Evolutionary conservation across 768 basidiomycete species (phyloP).

Genomic region (Strobilomyces dryophilus): DNA sequence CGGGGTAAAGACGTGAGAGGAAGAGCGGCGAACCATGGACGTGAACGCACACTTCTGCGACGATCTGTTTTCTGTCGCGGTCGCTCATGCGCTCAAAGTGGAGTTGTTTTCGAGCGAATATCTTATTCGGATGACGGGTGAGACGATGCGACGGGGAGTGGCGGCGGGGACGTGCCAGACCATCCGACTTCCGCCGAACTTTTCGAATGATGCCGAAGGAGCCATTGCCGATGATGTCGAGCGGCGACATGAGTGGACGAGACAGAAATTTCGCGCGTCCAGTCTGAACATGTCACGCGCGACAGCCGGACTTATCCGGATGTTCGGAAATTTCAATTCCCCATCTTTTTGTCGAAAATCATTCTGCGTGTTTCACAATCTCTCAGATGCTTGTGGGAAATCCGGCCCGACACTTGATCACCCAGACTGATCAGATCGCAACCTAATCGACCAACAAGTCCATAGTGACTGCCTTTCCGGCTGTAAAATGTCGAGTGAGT

Average conservation of each 20-base stretch:
- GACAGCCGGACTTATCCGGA: too few species aligned
- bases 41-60: slow-evolving; percentile 87
- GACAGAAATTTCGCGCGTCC: slow-evolving; percentile 18
- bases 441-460: too few species aligned
- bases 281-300: slow-evolving; percentile 25
- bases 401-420: too few species aligned
- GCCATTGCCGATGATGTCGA: slow-evolving; percentile 94
- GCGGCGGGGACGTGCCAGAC: slow-evolving; percentile 52
- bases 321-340: too few species aligned
- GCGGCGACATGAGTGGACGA: slow-evolving; percentile 42
- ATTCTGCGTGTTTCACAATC: too few species aligned
- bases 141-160: slow-evolving; percentile 2
- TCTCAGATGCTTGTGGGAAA: too few species aligned
- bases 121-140: slow-evolving; percentile 34
- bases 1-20: background rate
- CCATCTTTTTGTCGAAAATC: too few species aligned
- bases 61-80: slow-evolving; percentile 93
- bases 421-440: too few species aligned
- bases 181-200: slow-evolving; percentile 81
- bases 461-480: too few species aligned
- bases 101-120: slow-evolving; percentile 90
- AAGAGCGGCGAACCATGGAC: background rate
- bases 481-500: too few species aligned
- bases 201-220: slow-evolving; percentile 98
- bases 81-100: slow-evolving; percentile 98